Conservation (phyloP, 2,329 filamentous ascomycete genomes). For the Trichoderma aggressivum region DNA sequence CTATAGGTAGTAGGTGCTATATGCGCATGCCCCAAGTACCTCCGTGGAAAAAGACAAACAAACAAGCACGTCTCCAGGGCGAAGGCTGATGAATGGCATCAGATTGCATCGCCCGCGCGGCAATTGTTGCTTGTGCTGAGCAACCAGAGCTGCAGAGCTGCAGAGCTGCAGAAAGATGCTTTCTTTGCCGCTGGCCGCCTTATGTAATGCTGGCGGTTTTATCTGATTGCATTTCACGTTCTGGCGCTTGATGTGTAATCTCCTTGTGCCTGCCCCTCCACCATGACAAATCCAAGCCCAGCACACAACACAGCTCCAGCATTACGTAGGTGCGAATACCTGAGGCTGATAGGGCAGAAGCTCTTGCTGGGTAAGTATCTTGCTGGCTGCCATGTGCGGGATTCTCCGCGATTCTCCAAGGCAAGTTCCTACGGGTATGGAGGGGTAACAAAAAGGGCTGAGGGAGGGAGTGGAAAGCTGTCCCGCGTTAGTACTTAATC, state of each 20-base stretch:
- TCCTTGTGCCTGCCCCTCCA: background rate
- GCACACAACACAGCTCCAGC: background rate
- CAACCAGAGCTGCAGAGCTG: background rate
- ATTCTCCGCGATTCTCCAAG: background rate
- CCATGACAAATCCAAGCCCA: background rate
- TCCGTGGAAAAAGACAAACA: background rate
- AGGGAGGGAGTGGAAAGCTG: background rate
- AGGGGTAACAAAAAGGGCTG: background rate
- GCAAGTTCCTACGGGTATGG: background rate
- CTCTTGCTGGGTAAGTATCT: background rate
- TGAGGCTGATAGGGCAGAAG: background rate
- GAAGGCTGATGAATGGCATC: background rate
- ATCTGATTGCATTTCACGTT: background rate
- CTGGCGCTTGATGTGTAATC: background rate
- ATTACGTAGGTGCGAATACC: background rate
- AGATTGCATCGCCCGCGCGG: background rate
- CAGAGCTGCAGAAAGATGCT: too few species aligned
- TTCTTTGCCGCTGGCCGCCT: background rate
- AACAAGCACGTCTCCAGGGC: background rate
- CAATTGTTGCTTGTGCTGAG: background rate
- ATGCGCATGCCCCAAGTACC: background rate
- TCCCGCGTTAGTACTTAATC: background rate
- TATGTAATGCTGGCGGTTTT: background rate
- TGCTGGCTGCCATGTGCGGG: background rate
- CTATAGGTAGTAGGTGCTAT: too few species aligned